These are phyloP conservation scores for Euphrasia arctica DNA, from an alignment of 305 asterid species.

Conservation along the genomic window DNA sequence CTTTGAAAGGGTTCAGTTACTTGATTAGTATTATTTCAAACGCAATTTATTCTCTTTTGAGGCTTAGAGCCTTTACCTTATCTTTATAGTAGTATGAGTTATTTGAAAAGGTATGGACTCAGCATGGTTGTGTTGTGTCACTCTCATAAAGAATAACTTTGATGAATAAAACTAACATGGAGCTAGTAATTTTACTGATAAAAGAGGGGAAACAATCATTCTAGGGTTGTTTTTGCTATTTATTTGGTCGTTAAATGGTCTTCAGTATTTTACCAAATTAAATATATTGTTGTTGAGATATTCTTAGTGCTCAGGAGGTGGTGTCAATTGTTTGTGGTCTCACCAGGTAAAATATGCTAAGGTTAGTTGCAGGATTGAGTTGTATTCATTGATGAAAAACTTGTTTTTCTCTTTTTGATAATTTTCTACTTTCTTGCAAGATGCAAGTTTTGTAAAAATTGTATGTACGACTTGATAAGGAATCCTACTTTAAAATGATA, in stretches of 20 bases:
- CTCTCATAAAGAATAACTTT: no score
- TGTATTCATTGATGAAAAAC: neutral
- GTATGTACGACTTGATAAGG: neutral
- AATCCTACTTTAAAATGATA: neutral
- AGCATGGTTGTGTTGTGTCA: neutral
- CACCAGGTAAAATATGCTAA: slow-evolving; percentile 29
- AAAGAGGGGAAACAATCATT: no score
- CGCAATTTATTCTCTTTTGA: neutral
- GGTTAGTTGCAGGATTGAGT: slow-evolving; percentile 22
- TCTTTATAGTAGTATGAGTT: neutral
- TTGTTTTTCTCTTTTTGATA: slow-evolving; percentile 14
- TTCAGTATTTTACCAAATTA: neutral
- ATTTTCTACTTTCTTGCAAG: slow-evolving; percentile 3
- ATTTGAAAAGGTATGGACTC: neutral
- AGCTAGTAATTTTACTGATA: no score
- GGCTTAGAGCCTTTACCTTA: neutral
- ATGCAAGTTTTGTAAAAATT: slow-evolving; percentile 20
- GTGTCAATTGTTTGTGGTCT: slow-evolving; percentile 27
- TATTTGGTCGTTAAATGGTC: slow-evolving; percentile 4
- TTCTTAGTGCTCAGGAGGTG: slow-evolving; percentile 29
- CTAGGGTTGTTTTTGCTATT: neutral
- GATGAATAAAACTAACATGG: no score
- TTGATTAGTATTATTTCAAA: slow-evolving; percentile 10
- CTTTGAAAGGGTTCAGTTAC: slow-evolving; percentile 14
- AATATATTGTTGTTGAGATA: slow-evolving; percentile 29